phyloP scores from a whole-genome alignment of 2,329 filamentous ascomycete genomes.

The Pseudocercospora eumusae region DNA sequence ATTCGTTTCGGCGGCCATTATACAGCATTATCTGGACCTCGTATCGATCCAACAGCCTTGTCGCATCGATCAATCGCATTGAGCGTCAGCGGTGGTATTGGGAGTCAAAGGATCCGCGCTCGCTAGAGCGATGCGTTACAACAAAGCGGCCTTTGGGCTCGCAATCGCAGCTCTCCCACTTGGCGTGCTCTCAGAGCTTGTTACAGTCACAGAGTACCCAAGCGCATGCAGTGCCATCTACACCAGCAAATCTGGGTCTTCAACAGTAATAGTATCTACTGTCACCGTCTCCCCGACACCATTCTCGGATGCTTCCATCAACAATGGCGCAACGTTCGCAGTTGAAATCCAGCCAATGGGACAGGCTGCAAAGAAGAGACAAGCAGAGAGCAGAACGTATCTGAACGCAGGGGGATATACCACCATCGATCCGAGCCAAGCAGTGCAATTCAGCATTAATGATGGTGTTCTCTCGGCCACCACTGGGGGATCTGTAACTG shows the following conservation, averaged over 20 bases:
- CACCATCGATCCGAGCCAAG: slow-evolving; percentile 35
- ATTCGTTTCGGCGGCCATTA: slow-evolving; percentile 11
- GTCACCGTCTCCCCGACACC: slow-evolving; percentile 32
- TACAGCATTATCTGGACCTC: neutral
- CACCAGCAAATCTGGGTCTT: slow-evolving; percentile 26
- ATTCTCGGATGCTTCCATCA: slow-evolving; percentile 34
- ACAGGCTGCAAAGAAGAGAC: slow-evolving; percentile 26
- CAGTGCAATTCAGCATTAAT: slow-evolving; percentile 37
- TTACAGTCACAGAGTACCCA: slow-evolving; percentile 35
- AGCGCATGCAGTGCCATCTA: slow-evolving; percentile 33
- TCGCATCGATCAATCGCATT: neutral
- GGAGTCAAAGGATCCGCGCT: neutral
- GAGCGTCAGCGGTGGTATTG: neutral
- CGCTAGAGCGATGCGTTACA: slow-evolving; percentile 19
- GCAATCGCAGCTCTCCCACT: slow-evolving; percentile 23
- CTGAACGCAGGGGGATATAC: slow-evolving; percentile 39
- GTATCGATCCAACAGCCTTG: neutral
- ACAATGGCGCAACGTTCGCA: slow-evolving; percentile 39
- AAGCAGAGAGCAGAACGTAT: slow-evolving; percentile 32
- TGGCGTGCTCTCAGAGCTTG: slow-evolving; percentile 24
- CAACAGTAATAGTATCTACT: slow-evolving; percentile 36
- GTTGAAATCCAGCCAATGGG: slow-evolving; percentile 31
- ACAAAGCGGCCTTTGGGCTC: slow-evolving; percentile 15
- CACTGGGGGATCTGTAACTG: slow-evolving; percentile 33
- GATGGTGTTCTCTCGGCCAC: slow-evolving; percentile 31